Base-by-base conservation (phyloP, 106 monocot genomes). In the Acorus gramineus region DNA sequence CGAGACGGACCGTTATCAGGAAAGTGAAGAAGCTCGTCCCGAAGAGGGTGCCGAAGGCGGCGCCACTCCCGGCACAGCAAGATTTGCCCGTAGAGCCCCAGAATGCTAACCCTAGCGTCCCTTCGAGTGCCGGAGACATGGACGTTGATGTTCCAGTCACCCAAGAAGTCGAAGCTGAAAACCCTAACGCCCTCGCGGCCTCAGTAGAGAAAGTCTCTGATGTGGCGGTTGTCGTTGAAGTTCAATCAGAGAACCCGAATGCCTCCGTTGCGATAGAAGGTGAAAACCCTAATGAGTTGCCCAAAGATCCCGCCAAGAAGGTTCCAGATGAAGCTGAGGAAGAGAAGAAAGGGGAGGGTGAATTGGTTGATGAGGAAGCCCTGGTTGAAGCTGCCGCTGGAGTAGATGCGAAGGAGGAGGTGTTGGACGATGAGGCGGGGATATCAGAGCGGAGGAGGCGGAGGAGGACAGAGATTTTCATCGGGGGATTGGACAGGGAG, bases 381-480 rank as follows among this genome's bases (percentile, higher is more conserved):
- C 28, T 1, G 57, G 44, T n/a, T 9, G 42, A 64, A 11, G 14
- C 12, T 60, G 14, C 50, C 52, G 50, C 14, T 4, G 46, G 11
- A 58, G 72, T 67, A 48, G 53, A 42, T 44, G 63, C 44, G 46
- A 61, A 10, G 42, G 46, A 46, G 3, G 59, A 8, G 44, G 60
- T 53, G 6, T 42, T 55, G 50, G 72, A 54, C 7, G 74, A 73
- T 53, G 64, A 69, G 59, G 63, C 56, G 13, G 77, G 68, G 53
- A 61, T 86, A 45, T 78, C 70, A 5, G 89, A 90, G 77, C 62
- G 80, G 46, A 79, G 60, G 47, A 76, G 58, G 53, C 65, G 84
- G 60, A 84, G 81, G 80, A 94, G 78, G 62, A 82, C 86, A 14
- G 94, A 94, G 75, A 84, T 94, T 47, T 94, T 94, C 50, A 57